Conservation (phyloP, 352 stramenopile genomes). For the Pythium rishiriense region DNA sequence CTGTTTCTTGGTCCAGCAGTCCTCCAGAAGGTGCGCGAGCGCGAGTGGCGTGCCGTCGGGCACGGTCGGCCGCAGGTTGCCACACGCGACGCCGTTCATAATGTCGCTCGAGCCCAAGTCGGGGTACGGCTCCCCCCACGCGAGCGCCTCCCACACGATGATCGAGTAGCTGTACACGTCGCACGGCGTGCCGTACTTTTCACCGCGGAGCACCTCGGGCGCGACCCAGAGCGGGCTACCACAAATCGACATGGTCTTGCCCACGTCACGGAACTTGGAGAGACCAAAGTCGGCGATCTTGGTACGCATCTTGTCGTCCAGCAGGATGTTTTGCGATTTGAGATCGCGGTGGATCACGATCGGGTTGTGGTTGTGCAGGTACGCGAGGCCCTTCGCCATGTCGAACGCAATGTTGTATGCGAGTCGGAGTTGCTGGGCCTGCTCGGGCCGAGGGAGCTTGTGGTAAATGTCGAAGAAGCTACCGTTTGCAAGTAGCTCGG, state of each 20-base stretch:
- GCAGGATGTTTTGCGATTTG: conserved; percentile 76
- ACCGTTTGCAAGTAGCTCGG: conserved; percentile 88
- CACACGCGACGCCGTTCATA: conserved; percentile 81
- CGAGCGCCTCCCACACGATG: conserved; percentile 85
- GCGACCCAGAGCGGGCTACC: conserved; percentile 81
- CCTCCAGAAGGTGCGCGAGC: conserved; percentile 61
- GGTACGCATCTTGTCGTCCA: conserved; percentile 76
- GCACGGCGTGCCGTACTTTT: conserved; percentile 81
- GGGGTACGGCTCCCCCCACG: conserved; percentile 78
- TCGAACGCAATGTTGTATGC: conserved; percentile 85
- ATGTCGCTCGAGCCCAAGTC: conserved; percentile 82
- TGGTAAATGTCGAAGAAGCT: conserved; percentile 90
- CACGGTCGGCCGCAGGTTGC: conserved; percentile 70
- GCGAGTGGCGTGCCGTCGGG: conserved; percentile 59
- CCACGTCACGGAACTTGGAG: conserved; percentile 83
- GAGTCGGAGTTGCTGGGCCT: conserved; percentile 57
- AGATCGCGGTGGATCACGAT: conserved; percentile 79
- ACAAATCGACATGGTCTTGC: conserved; percentile 88
- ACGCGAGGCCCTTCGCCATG: conserved; percentile 93
- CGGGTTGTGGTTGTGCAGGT: conserved; percentile 96
- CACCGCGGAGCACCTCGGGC: conserved; percentile 72
- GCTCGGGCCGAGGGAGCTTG: conserved; percentile 63
- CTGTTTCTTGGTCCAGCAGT: conserved; percentile 87
- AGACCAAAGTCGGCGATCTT: conserved; percentile 85
- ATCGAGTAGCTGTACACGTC: conserved; percentile 91